Percentiles rank a stretch among this genome's conserved stretches.
These are phyloP conservation scores for Trifolium fragiferum DNA, from an alignment of 306 rosid species.

Conservation along the genomic window DNA sequence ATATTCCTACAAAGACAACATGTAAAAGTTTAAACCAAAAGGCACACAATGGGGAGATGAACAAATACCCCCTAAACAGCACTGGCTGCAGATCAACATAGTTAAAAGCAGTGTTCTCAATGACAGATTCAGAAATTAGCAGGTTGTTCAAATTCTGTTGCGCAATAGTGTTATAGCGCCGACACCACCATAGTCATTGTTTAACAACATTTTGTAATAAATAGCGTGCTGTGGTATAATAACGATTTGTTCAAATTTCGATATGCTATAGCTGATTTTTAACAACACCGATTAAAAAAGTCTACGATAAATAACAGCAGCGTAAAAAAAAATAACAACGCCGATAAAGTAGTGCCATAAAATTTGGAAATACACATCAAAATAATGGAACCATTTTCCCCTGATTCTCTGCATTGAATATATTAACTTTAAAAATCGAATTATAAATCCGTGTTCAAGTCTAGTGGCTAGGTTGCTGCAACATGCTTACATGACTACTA, in stretches of 20 bases:
- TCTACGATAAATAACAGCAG: background rate
- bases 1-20: slow-evolving; percentile 61
- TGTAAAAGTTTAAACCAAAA: slow-evolving; percentile 16
- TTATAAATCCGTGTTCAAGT: too few species aligned
- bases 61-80: background rate
- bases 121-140: background rate
- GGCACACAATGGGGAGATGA: background rate
- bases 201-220: background rate
- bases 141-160: background rate
- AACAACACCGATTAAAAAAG: too few species aligned
- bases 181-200: background rate
- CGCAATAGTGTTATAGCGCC: background rate
- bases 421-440: background rate
- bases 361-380: slow-evolving; percentile 18
- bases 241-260: too few species aligned
- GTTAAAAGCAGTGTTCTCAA: background rate
- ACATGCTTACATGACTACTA: too few species aligned
- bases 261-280: too few species aligned
- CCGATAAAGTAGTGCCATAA: background rate
- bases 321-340: background rate
- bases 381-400: background rate
- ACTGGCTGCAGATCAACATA: slow-evolving; percentile 1
- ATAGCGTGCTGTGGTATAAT: too few species aligned
- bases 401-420: background rate
- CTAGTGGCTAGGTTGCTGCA: too few species aligned